Evolutionary conservation across 2,329 filamentous ascomycete species (phyloP), one percentile per base, ranked within the genome.

Genomic region (Graphilbum fragrans): DNA sequence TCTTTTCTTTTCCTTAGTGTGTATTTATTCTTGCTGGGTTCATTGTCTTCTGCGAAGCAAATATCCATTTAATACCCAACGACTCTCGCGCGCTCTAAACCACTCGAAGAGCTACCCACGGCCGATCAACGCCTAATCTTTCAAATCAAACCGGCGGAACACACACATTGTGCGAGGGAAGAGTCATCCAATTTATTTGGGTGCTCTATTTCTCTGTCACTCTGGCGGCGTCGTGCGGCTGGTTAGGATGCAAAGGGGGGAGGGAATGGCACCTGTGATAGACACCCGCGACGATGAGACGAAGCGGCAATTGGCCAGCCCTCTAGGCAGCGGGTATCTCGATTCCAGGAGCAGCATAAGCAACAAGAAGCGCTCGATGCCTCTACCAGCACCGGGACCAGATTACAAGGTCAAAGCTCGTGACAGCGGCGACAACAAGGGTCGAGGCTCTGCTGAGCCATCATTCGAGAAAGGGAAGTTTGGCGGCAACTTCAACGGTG

Each of bases 261-360:
- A 51, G 46, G 48, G 44, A 33, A 58, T 58, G 55, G 55, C 55
- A 41, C 54, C 55, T 43, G 33, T 52, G 41, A 44, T 25, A 25
- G 43, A 45, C 14, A 36, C 17, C 25, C 43, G 41, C 39, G 45
- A 40, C 23, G 38, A 31, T 5, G 41, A 42, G 10, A 46, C 17
- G n/a, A 34, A 21, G 20, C 29, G 27, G 37, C 18, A 17, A 22
- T 22, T 18, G 37, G 3, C n/a, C 31, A 32, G 17, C 16, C 35
- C 32, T n/a, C 23, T 23, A 16, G 39, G 35, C 34, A 21, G 8
- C 29, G n/a, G 12, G 14, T 5, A 9, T 7, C 8, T 31, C 12
- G 12, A 14, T 10, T 10, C 29, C 8, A 9, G 29, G 14, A 16
- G 8, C 29, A 31, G 29, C 29, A 31, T 10, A 27, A 12, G 25